These are phyloP conservation scores for Coemansia sp. DNA, from an alignment of 192 early-diverging fungal genomes.

Conservation along the genomic window DNA sequence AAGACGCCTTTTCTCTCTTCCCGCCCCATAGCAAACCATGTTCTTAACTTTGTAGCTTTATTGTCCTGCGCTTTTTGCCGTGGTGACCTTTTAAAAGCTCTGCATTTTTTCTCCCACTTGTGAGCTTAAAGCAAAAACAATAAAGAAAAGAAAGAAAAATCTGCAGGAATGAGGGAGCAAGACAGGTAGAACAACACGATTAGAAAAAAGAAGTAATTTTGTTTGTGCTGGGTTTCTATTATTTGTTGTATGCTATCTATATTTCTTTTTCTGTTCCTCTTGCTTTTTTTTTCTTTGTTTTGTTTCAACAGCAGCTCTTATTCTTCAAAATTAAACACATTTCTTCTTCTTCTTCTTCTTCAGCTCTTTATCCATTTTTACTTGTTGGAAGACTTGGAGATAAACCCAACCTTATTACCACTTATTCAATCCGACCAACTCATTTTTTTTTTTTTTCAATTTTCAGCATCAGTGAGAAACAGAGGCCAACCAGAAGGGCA, in stretches of 20 bases:
- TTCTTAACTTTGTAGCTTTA: no score
- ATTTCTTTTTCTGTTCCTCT: not conserved
- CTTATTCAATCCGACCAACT: not conserved
- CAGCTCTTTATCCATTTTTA: not conserved
- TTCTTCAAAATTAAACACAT: not conserved
- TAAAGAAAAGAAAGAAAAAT: no score
- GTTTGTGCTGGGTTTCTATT: no score
- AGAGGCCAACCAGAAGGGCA: not conserved
- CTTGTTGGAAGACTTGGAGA: not conserved
- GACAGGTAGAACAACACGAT: no score
- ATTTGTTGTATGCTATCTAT: not conserved
- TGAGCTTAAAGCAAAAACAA: no score
- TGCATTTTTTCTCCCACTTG: no score
- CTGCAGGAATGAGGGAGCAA: no score
- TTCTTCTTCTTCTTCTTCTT: not conserved
- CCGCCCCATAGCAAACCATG: no score
- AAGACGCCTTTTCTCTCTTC: no score
- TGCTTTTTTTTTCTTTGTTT: not conserved
- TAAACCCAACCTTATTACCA: not conserved
- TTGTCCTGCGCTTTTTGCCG: no score
- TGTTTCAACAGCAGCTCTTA: not conserved
- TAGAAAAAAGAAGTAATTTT: not conserved
- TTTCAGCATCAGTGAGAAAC: not conserved
- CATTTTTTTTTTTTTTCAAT: conserved; percentile 2
- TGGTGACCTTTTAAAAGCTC: no score